Conservation (phyloP, 306 rosid genomes). For the Fagus crenata region DNA sequence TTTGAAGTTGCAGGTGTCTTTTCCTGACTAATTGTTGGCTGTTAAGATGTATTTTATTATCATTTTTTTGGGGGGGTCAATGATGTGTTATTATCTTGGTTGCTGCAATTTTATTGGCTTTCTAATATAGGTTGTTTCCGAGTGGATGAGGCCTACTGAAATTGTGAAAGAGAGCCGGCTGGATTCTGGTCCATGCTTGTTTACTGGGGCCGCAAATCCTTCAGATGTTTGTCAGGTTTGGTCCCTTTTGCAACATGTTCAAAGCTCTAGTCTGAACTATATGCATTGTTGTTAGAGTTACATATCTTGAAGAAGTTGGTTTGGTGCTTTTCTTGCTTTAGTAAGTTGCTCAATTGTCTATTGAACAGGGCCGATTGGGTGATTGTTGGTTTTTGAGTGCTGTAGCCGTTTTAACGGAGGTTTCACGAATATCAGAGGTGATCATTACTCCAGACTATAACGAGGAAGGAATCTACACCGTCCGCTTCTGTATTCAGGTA, state of each 20-base stretch:
- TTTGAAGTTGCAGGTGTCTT: constrained; percentile 67
- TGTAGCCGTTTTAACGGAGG: constrained; percentile 95
- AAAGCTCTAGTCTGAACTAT: constrained; percentile 14
- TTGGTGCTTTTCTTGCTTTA: constrained; percentile 20
- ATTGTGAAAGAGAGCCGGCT: constrained; percentile 60
- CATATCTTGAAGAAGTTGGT: constrained; percentile 1
- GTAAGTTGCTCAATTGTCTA: constrained; percentile 21
- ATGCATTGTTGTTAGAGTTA: constrained; percentile 8
- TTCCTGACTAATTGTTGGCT: not conserved
- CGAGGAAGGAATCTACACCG: constrained; percentile 93
- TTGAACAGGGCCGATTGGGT: constrained; percentile 82
- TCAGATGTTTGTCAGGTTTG: constrained; percentile 99
- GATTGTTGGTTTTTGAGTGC: constrained; percentile 99
- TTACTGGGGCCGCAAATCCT: constrained; percentile 84
- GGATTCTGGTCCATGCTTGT: constrained; percentile 68
- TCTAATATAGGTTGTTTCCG: constrained; percentile 71
- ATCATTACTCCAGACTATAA: constrained; percentile 91
- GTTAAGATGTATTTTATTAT: not conserved
- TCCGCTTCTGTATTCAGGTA: constrained; percentile 99
- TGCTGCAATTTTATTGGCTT: constrained; percentile 19
- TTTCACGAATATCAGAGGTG: constrained; percentile 91
- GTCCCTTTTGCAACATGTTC: constrained; percentile 14
- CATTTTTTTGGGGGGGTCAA: too few relatives aligned
- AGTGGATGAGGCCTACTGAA: constrained; percentile 93
- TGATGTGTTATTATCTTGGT: not conserved